Evolutionary conservation across 1,284 basidiomycete genomes (phyloP).

Genomic region (Mycosarcoma mackinlayi): DNA sequence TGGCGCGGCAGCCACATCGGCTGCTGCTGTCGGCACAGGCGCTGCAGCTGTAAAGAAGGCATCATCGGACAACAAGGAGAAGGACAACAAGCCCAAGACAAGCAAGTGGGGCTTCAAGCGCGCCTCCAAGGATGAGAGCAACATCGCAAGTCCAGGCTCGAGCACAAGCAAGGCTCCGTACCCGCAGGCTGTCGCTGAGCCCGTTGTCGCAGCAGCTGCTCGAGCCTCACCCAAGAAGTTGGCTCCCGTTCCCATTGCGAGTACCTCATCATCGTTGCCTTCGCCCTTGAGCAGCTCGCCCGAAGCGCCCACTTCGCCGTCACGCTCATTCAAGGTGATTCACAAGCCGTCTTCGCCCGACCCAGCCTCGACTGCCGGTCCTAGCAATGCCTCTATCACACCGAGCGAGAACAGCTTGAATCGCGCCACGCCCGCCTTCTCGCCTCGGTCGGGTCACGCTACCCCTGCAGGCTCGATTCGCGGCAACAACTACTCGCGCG

Average conservation of each 20-base stretch:
- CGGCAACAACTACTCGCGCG: slow-evolving; percentile 43
- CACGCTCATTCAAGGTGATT: slow-evolving; percentile 50
- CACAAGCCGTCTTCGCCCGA: slow-evolving; percentile 30
- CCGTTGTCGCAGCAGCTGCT: slow-evolving; percentile 5
- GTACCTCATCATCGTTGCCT: slow-evolving; percentile 16
- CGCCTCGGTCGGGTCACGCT: slow-evolving; percentile 26
- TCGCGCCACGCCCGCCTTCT: slow-evolving; percentile 17
- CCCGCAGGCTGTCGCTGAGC: slow-evolving; percentile 33
- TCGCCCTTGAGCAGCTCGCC: slow-evolving; percentile 15
- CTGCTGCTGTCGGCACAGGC: slow-evolving; percentile 7
- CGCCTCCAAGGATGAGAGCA: slow-evolving; percentile 29
- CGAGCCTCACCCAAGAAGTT: slow-evolving; percentile 7
- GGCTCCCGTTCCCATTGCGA: slow-evolving; percentile 5
- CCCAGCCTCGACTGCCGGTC: slow-evolving; percentile 19
- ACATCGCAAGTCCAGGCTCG: no score
- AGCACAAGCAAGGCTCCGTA: slow-evolving; percentile 35
- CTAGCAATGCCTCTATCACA: slow-evolving; percentile 30
- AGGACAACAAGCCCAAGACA: slow-evolving; percentile 31
- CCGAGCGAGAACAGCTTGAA: slow-evolving; percentile 38
- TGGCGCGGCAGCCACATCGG: no score
- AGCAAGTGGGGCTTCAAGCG: slow-evolving; percentile 51
- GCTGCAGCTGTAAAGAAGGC: slow-evolving; percentile 10
- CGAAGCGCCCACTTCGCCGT: slow-evolving; percentile 25
- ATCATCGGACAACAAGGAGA: slow-evolving; percentile 11
- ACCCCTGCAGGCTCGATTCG: slow-evolving; percentile 48